Evolutionary conservation across 176 grass and related monocot genomes (phyloP), one percentile per base, ranked within the genome.

Genomic region (Triticum timopheevii): DNA sequence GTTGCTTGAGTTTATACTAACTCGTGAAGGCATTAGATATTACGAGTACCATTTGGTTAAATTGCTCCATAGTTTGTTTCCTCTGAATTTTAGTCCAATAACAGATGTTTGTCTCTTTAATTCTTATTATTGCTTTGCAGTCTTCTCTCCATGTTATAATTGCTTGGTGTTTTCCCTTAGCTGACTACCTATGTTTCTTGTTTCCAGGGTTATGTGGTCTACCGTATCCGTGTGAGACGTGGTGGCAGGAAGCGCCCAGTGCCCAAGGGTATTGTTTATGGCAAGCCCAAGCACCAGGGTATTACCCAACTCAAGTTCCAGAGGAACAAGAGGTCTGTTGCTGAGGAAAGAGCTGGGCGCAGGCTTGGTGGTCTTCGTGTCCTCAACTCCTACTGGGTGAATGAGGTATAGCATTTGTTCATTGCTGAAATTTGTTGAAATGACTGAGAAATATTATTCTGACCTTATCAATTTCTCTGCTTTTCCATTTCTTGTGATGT

Each of bases 201-300:
- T 30, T 0, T 82, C 30, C 71, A 93, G 91, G 91, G 91, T 1
- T 93, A 93, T 61, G 91, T 93, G 39, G 72, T 93, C 68, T 93
- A 93, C 77, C 91, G 91, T 36, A 58, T 93, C 42, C 91, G 87
- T 81, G 84, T 93, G 35, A 90, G 64, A 77, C 91, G 91, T 82
- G 91, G 94, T 67, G 94, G 94, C 86, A 90, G 94, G 90, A 97
- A 97, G 94, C 92, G 94, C 83, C 94, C 94, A 38, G 91, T 93
- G 61, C 77, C 91, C 65, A 93, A 93, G 84, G 91, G 91, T 93
- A 93, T 93, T 82, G 94, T 97, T 25, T 97, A 97, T 72, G 94
- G 94, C 65, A 97, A 97, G 83, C 94, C 94, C 39, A 97, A 97
- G 83, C 91, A 97, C 80, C 94, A 97, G 88, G 95, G 95, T 92